Evolutionary conservation across 2,329 filamentous ascomycete species (phyloP).

Genomic region (Chaetomium sp.): DNA sequence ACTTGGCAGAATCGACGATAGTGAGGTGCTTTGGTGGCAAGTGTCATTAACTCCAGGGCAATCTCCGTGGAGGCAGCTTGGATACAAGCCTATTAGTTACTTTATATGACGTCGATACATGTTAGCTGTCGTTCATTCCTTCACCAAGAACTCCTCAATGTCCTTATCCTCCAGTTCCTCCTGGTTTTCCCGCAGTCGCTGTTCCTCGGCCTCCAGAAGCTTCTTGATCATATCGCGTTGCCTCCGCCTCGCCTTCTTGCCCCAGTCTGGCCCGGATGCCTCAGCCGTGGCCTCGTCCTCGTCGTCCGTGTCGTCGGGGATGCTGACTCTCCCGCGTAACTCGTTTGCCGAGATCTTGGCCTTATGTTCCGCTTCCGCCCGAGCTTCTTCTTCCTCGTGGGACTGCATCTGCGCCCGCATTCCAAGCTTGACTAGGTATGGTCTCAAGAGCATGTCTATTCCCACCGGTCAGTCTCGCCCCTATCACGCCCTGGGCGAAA

Average conservation of each 20-base stretch:
- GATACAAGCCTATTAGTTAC: not conserved
- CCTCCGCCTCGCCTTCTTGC: constrained; percentile 68
- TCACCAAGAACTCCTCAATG: constrained; percentile 68
- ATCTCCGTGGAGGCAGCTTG: not conserved
- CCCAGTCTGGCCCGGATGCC: constrained; percentile 62
- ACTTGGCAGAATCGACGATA: not conserved
- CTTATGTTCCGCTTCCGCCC: constrained; percentile 38
- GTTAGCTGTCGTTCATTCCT: constrained; percentile 6
- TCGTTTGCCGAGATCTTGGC: constrained; percentile 64
- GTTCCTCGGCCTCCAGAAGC: constrained; percentile 64
- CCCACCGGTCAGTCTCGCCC: constrained; percentile 4
- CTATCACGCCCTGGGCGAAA: not conserved
- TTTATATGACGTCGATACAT: not conserved
- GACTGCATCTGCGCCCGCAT: constrained; percentile 64
- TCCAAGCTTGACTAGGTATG: constrained; percentile 70
- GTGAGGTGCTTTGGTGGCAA: not conserved
- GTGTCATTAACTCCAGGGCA: not conserved
- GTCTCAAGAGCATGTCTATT: constrained; percentile 61
- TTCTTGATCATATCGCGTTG: constrained; percentile 69
- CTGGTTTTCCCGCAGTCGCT: constrained; percentile 54
- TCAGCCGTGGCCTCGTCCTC: constrained; percentile 52
- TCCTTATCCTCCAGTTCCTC: constrained; percentile 74
- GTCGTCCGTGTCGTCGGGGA: constrained; percentile 57
- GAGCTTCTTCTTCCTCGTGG: constrained; percentile 58
- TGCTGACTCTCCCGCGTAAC: constrained; percentile 58